These are phyloP conservation scores for Aspergillus vadensis DNA, from an alignment of 2,329 filamentous ascomycete species.

Conservation along the genomic window DNA sequence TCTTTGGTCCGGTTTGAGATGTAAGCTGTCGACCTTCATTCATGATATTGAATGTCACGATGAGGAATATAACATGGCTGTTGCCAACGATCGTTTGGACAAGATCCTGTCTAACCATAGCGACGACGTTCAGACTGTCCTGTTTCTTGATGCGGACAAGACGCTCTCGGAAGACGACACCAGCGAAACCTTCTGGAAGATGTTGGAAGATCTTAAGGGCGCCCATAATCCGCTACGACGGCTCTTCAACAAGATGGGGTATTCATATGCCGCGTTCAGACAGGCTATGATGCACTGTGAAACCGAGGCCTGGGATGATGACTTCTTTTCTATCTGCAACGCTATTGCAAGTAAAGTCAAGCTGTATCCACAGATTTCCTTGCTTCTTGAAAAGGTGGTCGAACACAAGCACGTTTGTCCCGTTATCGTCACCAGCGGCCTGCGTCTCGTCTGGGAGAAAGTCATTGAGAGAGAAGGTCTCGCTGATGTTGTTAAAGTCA, in stretches of 20 bases:
- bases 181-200: constrained; percentile 17
- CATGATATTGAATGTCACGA: constrained; percentile 43
- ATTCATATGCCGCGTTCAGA: constrained; percentile 58
- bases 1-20: background rate
- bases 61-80: constrained; percentile 43
- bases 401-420: constrained; percentile 44
- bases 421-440: constrained; percentile 59
- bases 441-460: constrained; percentile 57
- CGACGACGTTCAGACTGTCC: constrained; percentile 43
- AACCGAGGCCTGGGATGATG: constrained; percentile 38
- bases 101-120: constrained; percentile 26
- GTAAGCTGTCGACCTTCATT: background rate
- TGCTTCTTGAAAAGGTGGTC: constrained; percentile 44
- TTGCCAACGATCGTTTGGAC: constrained; percentile 38
- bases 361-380: constrained; percentile 53
- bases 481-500: constrained; percentile 48
- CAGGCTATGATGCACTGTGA: constrained; percentile 59
- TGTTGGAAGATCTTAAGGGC: constrained; percentile 5
- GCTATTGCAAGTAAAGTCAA: constrained; percentile 45
- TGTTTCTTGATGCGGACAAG: constrained; percentile 62
- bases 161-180: constrained; percentile 51
- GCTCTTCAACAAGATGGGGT: constrained; percentile 54
- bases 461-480: constrained; percentile 52
- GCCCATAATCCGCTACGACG: constrained; percentile 38
- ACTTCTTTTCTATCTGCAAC: constrained; percentile 52